A percentile compares a stretch with the other conserved stretches of the same genome.
These are phyloP conservation scores for Spatholobus suberectus DNA, from an alignment of 306 rosid genomes.

Conservation along the genomic window DNA sequence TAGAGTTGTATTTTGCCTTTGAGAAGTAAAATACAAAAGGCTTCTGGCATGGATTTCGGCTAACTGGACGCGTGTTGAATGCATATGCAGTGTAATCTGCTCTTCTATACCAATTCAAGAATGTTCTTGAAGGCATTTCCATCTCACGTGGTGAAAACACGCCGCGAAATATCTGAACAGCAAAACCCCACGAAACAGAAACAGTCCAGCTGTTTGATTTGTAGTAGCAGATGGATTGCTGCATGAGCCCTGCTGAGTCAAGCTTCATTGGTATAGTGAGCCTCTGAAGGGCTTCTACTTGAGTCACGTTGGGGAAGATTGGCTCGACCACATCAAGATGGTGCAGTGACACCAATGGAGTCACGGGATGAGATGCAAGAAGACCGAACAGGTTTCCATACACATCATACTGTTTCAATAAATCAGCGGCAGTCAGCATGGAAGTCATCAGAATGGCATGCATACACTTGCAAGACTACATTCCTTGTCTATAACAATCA, in stretches of 20 bases:
- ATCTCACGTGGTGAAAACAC: constrained; percentile 89
- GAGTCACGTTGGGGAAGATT: constrained; percentile 83
- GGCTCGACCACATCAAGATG: constrained; percentile 98
- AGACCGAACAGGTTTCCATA: constrained; percentile 94
- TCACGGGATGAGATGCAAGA: constrained; percentile 95
- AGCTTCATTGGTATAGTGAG: constrained; percentile 75
- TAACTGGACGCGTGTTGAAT: constrained; percentile 95
- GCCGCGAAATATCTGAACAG: constrained; percentile 88
- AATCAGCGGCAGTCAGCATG: constrained; percentile 20
- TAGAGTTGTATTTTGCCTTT: constrained; percentile 49
- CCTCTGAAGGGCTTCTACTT: constrained; percentile 75
- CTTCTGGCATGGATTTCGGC: constrained; percentile 91
- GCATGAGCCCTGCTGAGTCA: constrained; percentile 95
- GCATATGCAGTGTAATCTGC: constrained; percentile 98
- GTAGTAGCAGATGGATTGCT: constrained; percentile 94
- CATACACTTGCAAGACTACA: constrained; percentile 1
- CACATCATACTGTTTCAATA: constrained; percentile 84
- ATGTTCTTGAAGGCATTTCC: constrained; percentile 97
- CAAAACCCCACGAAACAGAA: constrained; percentile 96
- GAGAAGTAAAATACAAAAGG: constrained; percentile 88
- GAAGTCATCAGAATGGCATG: constrained; percentile 21
- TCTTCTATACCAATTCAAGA: constrained; percentile 90
- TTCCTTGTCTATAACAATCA: neutral
- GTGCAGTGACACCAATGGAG: constrained; percentile 91
- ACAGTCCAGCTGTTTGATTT: constrained; percentile 75